Evolutionary conservation across 2,329 filamentous ascomycete species (phyloP), one percentile per base, ranked within the genome.

Genomic region (Fusarium compactum): DNA sequence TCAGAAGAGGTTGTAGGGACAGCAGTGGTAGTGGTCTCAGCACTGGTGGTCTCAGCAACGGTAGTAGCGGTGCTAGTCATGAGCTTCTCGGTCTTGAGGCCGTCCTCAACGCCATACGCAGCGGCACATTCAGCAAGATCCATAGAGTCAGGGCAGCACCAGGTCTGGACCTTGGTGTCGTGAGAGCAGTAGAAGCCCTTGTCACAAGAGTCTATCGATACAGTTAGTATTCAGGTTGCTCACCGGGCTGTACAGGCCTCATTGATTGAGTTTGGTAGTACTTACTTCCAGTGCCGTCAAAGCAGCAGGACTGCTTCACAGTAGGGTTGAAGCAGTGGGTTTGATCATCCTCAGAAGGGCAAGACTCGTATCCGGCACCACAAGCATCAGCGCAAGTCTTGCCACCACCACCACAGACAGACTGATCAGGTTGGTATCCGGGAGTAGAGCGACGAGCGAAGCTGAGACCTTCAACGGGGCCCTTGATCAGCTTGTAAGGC

Each of bases 161-260:
- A 86, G 34, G 88, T 90, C 60, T 83, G 80, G 57, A 80, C 78
- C 46, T 78, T 73, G 55, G 79, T 77, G 76, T 89, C 85, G 70
- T 85, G 81, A n/a, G 87, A 84, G 81, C 89, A 91, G 82, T 87
- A 91, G 82, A 86, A 91, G 52, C 87, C 87, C 18, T 80, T 77
- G 32, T 88, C 84, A 77, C 89, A 91, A 32, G 88, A 87, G 78
- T 88, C 88, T 90, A 55, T 29, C 8, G 29, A 30, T 3, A 16
- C 25, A 8, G 65, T 75, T 52, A 75, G 73, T 34, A 25, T 59
- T 47, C n/a, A 15, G 40, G 9, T 29, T 29, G 22, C 30, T n/a
- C 12, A n/a, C 14, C 29, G 30, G 34, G 16, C 32, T 6, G 15
- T 45, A 8, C 11, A 29, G 24, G 9, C n/a, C 32, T 58, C 6